A percentile compares a stretch with the other conserved stretches of the same genome.
These are phyloP conservation scores for Penicillium brasilianum DNA, from an alignment of 2,329 filamentous ascomycete genomes.

Conservation along the genomic window DNA sequence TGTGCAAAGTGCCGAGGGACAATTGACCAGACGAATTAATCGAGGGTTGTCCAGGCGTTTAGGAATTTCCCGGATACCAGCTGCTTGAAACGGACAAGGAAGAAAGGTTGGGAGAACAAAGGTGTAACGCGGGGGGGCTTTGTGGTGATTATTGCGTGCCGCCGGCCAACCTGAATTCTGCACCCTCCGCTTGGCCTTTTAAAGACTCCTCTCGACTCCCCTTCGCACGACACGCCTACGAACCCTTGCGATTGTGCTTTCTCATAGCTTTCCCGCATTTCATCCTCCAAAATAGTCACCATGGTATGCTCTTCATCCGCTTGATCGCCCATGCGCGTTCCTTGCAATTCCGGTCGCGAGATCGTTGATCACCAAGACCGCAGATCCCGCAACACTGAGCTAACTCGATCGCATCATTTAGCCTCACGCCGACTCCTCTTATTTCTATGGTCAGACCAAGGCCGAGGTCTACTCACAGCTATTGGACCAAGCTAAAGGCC, in stretches of 20 bases:
- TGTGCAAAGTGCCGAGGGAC: neutral
- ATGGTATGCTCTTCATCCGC: constrained; percentile 7
- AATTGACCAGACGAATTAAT: neutral
- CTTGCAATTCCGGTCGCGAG: neutral
- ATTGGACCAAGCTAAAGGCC: constrained; percentile 43
- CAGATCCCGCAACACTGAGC: constrained; percentile 8
- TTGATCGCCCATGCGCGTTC: neutral
- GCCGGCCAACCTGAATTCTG: constrained; percentile 4
- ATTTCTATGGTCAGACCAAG: constrained; percentile 49
- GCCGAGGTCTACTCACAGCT: constrained; percentile 50
- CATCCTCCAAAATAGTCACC: neutral
- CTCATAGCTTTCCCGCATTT: neutral
- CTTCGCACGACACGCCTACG: neutral
- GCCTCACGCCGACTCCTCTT: constrained; percentile 56
- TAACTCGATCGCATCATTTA: constrained; percentile 26
- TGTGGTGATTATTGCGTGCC: neutral
- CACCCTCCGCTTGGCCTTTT: neutral
- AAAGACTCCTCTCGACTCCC: neutral
- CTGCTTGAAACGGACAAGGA: neutral
- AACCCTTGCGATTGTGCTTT: neutral
- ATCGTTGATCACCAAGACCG: constrained; percentile 3
- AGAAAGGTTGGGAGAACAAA: neutral
- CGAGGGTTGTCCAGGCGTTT: neutral
- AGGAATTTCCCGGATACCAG: neutral
- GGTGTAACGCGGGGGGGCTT: neutral